phyloP scores from a whole-genome alignment of 495 filamentous ascomycete species.

The Talaromyces trachyspermus region DNA sequence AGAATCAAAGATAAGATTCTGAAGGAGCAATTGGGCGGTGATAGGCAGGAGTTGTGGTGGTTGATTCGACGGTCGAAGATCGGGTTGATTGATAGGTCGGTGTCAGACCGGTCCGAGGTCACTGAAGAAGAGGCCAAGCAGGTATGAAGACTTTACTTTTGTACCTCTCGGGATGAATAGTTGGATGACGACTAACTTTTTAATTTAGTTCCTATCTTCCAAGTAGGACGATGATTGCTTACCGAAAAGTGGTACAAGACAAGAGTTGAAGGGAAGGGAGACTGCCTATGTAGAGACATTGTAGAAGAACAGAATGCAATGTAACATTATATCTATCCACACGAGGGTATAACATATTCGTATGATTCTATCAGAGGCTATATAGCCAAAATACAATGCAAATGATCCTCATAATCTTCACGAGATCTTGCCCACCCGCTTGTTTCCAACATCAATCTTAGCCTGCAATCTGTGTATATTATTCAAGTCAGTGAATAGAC shows the following conservation, averaged over 20 bases:
- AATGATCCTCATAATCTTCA: constrained; percentile 22
- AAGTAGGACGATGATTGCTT: constrained; percentile 1
- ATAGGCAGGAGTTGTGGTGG: constrained; percentile 80
- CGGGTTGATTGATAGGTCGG: constrained; percentile 61
- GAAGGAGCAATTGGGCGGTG: constrained; percentile 66
- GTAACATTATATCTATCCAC: neutral
- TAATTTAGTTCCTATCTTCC: neutral
- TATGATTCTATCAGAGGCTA: neutral
- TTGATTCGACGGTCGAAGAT: constrained; percentile 56
- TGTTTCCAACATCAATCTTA: constrained; percentile 79
- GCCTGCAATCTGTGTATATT: constrained; percentile 45
- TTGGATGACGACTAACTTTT: neutral
- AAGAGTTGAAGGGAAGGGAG: too few species aligned
- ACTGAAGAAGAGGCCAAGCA: constrained; percentile 59
- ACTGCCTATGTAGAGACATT: too few species aligned
- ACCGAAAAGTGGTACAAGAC: too few species aligned
- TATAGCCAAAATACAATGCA: neutral
- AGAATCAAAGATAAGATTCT: constrained; percentile 67
- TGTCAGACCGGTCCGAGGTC: constrained; percentile 54
- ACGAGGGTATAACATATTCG: neutral
- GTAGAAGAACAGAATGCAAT: too few species aligned
- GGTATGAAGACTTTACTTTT: constrained; percentile 28
- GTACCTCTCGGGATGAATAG: too few species aligned
- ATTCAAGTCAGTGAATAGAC: constrained; percentile 18
- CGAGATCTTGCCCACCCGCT: constrained; percentile 68